Conservation (phyloP, 495 filamentous ascomycete genomes). For the Penicillium canescens region DNA sequence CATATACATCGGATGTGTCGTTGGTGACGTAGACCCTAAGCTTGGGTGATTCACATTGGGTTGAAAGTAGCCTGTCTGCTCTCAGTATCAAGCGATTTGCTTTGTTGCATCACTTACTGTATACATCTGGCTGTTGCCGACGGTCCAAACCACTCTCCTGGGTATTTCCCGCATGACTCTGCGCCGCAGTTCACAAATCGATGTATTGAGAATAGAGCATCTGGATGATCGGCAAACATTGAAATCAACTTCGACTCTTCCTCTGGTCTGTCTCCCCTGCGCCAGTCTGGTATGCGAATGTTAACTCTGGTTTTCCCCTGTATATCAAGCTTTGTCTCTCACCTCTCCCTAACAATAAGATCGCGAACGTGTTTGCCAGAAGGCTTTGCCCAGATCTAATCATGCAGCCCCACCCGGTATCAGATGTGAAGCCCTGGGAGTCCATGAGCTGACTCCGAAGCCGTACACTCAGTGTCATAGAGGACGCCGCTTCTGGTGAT, state of each 20-base stretch:
- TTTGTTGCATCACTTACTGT: conserved; percentile 60
- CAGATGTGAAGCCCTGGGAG: conserved; percentile 82
- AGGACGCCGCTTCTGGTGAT: conserved; percentile 66
- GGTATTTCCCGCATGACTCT: conserved; percentile 85
- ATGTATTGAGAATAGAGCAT: conserved; percentile 92
- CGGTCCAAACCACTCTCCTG: conserved; percentile 99
- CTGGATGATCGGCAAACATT: conserved; percentile 84
- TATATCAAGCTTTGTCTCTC: not conserved
- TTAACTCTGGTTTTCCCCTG: conserved; percentile 19
- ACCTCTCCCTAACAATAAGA: conserved; percentile 79
- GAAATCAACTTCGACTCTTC: conserved; percentile 75
- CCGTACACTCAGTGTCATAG: conserved; percentile 83
- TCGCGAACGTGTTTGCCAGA: conserved; percentile 78
- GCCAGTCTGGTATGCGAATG: conserved; percentile 64
- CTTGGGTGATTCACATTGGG: conserved; percentile 51
- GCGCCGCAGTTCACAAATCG: conserved; percentile 90
- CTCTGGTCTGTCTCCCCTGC: conserved; percentile 53
- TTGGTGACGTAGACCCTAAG: conserved; percentile 86
- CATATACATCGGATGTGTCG: conserved; percentile 88
- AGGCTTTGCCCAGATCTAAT: conserved; percentile 94
- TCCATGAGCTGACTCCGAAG: conserved; percentile 79
- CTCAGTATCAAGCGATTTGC: conserved; percentile 20
- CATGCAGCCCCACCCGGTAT: conserved; percentile 99
- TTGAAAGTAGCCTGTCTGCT: conserved; percentile 65
- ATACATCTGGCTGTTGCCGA: conserved; percentile 96